Conservation (phyloP, 495 filamentous ascomycete genomes). For the Aspergillus asperescens region DNA sequence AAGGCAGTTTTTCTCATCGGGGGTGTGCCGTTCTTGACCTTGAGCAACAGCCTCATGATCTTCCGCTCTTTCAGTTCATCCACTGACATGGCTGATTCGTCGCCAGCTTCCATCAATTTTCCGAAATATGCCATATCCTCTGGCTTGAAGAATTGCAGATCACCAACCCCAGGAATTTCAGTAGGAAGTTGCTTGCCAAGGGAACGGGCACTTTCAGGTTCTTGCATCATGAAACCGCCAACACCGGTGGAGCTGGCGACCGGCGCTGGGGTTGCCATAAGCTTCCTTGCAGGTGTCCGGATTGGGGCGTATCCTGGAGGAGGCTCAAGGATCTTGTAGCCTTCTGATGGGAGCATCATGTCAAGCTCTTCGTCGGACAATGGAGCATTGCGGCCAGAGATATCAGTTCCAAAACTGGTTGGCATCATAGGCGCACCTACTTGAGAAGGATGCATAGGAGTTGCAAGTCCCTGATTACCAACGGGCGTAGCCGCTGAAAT, state of each 20-base stretch:
- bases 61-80: slow-evolving; percentile 97
- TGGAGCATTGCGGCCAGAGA: slow-evolving; percentile 69
- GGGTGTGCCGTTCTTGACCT: slow-evolving; percentile 99
- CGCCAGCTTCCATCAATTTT: slow-evolving; percentile 90
- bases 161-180: slow-evolving; percentile 95
- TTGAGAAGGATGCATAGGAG: slow-evolving; percentile 80
- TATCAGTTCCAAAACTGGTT: slow-evolving; percentile 71
- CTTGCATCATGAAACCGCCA: slow-evolving; percentile 96
- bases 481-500: slow-evolving; percentile 66
- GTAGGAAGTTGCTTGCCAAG: slow-evolving; percentile 91
- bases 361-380: slow-evolving; percentile 93
- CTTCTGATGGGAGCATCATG: slow-evolving; percentile 80
- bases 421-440: slow-evolving; percentile 49
- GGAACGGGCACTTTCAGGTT: slow-evolving; percentile 72
- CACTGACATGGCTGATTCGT: slow-evolving; percentile 85
- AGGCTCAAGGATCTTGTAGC: slow-evolving; percentile 89
- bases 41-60: slow-evolving; percentile 94
- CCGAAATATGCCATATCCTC: slow-evolving; percentile 99
- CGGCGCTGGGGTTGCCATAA: slow-evolving; percentile 69
- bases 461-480: slow-evolving; percentile 73
- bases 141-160: slow-evolving; percentile 96
- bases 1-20: slow-evolving; percentile 99
- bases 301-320: slow-evolving; percentile 91
- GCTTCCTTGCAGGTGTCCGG: slow-evolving; percentile 66
- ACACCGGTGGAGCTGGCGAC: slow-evolving; percentile 56